Conservation (phyloP, 2,329 filamentous ascomycete species). For the Fusarium cyanostomum region DNA sequence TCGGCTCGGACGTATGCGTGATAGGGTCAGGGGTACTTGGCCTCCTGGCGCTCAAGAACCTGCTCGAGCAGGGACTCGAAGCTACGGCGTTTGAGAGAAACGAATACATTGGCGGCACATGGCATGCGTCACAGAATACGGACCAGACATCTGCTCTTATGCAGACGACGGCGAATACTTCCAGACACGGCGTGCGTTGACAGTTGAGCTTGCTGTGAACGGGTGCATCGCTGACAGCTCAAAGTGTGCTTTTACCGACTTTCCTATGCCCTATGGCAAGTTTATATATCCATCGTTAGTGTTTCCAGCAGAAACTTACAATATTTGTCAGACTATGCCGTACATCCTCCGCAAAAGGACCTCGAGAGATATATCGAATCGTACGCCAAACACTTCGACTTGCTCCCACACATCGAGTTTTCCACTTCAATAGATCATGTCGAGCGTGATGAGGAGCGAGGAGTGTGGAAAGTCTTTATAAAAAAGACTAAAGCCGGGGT, state of each 20-base stretch:
- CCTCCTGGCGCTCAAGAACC: constrained; percentile 53
- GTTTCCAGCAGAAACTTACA: not conserved
- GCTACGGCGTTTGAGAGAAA: constrained; percentile 54
- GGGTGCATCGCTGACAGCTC: constrained; percentile 1
- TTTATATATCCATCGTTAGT: not conserved
- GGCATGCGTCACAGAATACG: constrained; percentile 49
- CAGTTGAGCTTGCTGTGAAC: too few relatives aligned
- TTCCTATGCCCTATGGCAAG: constrained; percentile 46
- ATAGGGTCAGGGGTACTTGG: constrained; percentile 48
- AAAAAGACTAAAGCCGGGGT: constrained; percentile 35
- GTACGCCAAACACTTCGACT: constrained; percentile 46
- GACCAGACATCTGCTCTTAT: constrained; percentile 50
- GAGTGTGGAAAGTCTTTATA: constrained; percentile 44
- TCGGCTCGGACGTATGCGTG: constrained; percentile 42
- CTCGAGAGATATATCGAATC: constrained; percentile 46
- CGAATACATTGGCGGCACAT: constrained; percentile 53
- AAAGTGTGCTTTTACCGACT: constrained; percentile 47
- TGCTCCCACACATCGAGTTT: constrained; percentile 42
- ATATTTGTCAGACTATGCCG: constrained; percentile 22
- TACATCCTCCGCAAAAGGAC: constrained; percentile 41
- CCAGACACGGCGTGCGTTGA: constrained; percentile 43
- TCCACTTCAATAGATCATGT: constrained; percentile 41
- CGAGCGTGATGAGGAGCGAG: constrained; percentile 38
- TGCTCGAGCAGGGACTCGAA: constrained; percentile 55
- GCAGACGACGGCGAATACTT: constrained; percentile 44